These are phyloP conservation scores for Russula earlei DNA, from an alignment of 768 basidiomycete species.

Conservation along the genomic window DNA sequence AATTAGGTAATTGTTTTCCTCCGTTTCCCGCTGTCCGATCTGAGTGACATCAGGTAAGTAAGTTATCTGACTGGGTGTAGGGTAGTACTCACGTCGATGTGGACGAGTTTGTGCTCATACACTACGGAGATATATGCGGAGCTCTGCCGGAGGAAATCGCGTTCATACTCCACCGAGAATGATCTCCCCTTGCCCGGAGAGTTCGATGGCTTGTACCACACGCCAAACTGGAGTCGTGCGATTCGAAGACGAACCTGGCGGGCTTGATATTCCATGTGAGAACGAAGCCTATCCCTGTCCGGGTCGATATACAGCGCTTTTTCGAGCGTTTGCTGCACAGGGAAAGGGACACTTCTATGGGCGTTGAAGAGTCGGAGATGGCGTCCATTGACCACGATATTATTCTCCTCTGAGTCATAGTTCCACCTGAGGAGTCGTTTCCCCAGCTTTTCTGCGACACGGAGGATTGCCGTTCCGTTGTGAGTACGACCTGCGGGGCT, in stretches of 20 bases:
- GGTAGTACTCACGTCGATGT: conserved; percentile 40
- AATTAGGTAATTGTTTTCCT: conserved; percentile 2
- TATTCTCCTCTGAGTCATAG: conserved; percentile 24
- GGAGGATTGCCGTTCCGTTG: conserved; percentile 38
- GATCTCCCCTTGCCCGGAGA: conserved; percentile 20
- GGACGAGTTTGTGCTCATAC: conserved; percentile 60
- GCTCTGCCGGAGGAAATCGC: conserved; percentile 35
- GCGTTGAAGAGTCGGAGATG: conserved; percentile 19
- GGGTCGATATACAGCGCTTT: conserved; percentile 28
- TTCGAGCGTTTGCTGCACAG: conserved; percentile 21
- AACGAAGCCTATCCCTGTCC: conserved; percentile 24
- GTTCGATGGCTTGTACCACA: conserved; percentile 34
- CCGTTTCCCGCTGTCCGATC: conserved; percentile 13
- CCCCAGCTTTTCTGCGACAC: conserved; percentile 29
- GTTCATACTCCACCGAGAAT: conserved; percentile 67
- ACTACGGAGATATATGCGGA: conserved; percentile 51
- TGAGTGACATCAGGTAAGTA: not conserved
- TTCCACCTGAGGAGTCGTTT: conserved; percentile 39
- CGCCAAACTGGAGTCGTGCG: conserved; percentile 57
- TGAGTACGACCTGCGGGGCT: conserved; percentile 45
- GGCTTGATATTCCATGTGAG: conserved; percentile 27
- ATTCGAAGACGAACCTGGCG: conserved; percentile 41
- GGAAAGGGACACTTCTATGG: not conserved
- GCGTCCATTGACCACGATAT: conserved; percentile 20
- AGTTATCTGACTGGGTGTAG: not conserved